Evolutionary conservation across 1,284 basidiomycete genomes (phyloP).

Genomic region (Fomitopsis pinicola): DNA sequence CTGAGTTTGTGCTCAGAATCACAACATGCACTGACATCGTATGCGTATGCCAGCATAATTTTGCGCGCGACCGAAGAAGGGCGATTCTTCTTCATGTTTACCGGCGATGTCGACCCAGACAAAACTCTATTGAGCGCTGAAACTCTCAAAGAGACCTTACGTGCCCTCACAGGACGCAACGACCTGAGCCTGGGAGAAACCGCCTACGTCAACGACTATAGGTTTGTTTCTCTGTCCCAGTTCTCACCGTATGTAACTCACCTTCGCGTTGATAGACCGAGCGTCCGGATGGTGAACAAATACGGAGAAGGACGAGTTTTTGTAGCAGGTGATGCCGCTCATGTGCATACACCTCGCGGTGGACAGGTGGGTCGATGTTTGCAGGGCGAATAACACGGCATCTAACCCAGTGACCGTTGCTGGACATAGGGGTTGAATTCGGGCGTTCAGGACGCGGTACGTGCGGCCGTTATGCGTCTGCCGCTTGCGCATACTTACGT

Average conservation of each 20-base stretch:
- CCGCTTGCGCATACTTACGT: neutral
- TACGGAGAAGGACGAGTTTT: conserved; percentile 32
- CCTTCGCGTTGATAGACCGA: conserved; percentile 22
- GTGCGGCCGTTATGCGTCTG: neutral
- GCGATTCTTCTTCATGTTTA: neutral
- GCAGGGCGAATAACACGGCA: neutral
- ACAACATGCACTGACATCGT: neutral
- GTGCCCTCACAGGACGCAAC: neutral
- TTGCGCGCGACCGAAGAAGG: neutral
- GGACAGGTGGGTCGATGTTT: conserved; percentile 17
- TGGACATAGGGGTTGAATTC: conserved; percentile 5
- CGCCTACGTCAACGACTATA: conserved; percentile 5
- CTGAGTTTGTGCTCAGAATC: neutral
- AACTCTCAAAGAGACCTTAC: neutral
- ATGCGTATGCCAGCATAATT: neutral
- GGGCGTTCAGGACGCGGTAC: conserved; percentile 5
- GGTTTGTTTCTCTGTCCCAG: neutral
- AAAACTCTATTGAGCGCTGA: neutral
- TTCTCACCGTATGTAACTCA: neutral
- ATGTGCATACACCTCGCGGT: conserved; percentile 22
- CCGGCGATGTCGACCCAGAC: conserved; percentile 1
- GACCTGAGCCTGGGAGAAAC: conserved; percentile 6
- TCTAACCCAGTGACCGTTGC: neutral
- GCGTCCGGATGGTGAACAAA: conserved; percentile 33
- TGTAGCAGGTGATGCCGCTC: conserved; percentile 29